Evolutionary conservation across 2,329 filamentous ascomycete genomes (phyloP), one percentile per base, ranked within the genome.

Genomic region (Fusarium sp.): DNA sequence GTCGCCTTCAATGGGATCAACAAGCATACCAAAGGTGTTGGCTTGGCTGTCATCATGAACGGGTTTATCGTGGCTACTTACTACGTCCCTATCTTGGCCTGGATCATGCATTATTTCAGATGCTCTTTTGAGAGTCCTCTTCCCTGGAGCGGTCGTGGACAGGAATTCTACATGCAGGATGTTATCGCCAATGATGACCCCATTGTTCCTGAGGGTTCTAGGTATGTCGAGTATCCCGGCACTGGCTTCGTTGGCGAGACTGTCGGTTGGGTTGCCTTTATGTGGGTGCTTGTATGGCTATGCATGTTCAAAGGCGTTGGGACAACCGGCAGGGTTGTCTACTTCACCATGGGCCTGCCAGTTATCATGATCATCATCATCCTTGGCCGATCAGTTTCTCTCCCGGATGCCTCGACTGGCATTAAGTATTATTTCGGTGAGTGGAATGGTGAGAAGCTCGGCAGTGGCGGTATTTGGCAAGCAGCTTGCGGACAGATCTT

Each of bases 51-150:
- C 10, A 81, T 87, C n/a, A 82, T 87, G 55, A 84, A 86, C 58
- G 83, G 85, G 45, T 86, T 85, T 58, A 80, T 86, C 12, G 84
- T 88, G 16, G 83, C 83, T 4, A 81, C 82, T 23, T 88, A 88
- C 76, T 88, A 87, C 52, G 86, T 84, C 3, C 84, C 87, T 15
- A 88, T 86, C 45, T 79, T 88, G 4, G 83, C 85, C 7, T 88
- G 85, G 85, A 86, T 87, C 62, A 87, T 88, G 85, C 82, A 79
- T 25, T 89, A 88, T 63, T 88, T 88, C 70, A 83, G 86, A 8
- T 79, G 82, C 25, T 87, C 85, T 1, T 88, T 88, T 72, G 80
- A 78, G 11, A 86, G 82, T 33, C 86, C 86, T 0, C 73, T 89
- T 7, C 86, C 87, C 2, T 89, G 87, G 86, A 79, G 81, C 6